A percentile compares a stretch with the other conserved stretches of the same genome.
Conservation (phyloP, 2,329 filamentous ascomycete species). For the Paraphoma sp. region DNA sequence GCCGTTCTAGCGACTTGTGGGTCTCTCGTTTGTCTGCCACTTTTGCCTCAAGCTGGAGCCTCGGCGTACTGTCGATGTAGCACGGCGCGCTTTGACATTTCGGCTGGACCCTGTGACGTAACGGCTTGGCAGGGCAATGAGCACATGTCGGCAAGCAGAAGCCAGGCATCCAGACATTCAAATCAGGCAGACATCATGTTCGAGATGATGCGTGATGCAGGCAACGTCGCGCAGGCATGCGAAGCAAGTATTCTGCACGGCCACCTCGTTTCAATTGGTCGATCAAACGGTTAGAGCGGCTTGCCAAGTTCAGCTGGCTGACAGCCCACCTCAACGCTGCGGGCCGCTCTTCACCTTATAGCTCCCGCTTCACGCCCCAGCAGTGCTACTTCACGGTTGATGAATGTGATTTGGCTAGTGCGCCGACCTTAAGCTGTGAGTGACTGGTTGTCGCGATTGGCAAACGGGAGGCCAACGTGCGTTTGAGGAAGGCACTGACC, state of each 20-base stretch:
- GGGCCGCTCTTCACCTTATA: conserved; percentile 19
- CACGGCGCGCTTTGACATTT: background rate
- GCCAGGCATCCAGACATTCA: background rate
- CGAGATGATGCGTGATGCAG: conserved; percentile 3
- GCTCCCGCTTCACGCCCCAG: conserved; percentile 7
- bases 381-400: conserved; percentile 1
- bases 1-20: too few relatives aligned
- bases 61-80: too few relatives aligned
- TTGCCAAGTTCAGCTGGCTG: conserved; percentile 27
- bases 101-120: conserved; percentile 26
- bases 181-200: conserved; percentile 6
- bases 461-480: background rate
- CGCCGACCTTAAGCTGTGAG: background rate
- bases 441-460: background rate
- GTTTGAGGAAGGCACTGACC: background rate
- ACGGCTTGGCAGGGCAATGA: conserved; percentile 15
- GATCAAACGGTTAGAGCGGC: conserved; percentile 28
- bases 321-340: conserved; percentile 19
- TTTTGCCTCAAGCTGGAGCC: too few relatives aligned
- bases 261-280: conserved; percentile 20
- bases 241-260: conserved; percentile 5
- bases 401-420: background rate
- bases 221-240: conserved; percentile 5
- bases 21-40: too few relatives aligned
- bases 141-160: background rate